Evolutionary conservation across 2,329 filamentous ascomycete species (phyloP), one percentile per base, ranked within the genome.

Genomic region (Colletotrichum acutatum): DNA sequence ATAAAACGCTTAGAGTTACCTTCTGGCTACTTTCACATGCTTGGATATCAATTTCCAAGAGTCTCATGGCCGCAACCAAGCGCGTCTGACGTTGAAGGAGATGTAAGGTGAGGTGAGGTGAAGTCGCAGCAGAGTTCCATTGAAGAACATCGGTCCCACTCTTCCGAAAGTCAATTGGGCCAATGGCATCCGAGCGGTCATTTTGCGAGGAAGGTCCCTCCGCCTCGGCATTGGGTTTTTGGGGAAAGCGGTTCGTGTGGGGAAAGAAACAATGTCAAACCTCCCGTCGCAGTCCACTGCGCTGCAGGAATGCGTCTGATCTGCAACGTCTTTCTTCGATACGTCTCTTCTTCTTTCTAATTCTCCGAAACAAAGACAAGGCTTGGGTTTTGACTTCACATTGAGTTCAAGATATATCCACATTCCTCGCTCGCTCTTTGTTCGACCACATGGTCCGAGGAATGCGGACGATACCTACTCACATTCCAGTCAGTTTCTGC

Each of bases 81-180:
- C 42, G 42, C 19, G 42, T 49, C 8, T 19, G 42, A 49, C 16
- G 16, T n/a, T 24, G 60, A 1, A 5, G 42, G 42, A 22, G 60
- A 22, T n/a, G 49, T 11, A 1, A 54, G 5, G 9, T 54, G 4
- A 24, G 3, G 52, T 26, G 46, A 34, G 30, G 34, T 68, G 58
- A 72, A 30, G 69, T 72, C 68, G 53, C 69, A 72, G 69, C 65
- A 68, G 69, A 72, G 68, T 71, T 71, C 14, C 46, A 24, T 11
- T 65, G 22, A 63, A 53, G 30, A 63, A 63, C 28, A 30, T 30
- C 8, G n/a, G 46, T 42, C 28, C 66, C 67, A 64, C 30, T 16
- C 46, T n/a, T 49, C 42, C 7, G 53, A 37, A 53, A 53, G 49
- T 42, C 37, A 16, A 69, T 69, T 69, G 53, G 60, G n/a, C 34